Percentiles rank a stretch among this genome's conserved stretches.
phyloP scores from a whole-genome alignment of 768 basidiomycete species.

The Phylloporus sp. region DNA sequence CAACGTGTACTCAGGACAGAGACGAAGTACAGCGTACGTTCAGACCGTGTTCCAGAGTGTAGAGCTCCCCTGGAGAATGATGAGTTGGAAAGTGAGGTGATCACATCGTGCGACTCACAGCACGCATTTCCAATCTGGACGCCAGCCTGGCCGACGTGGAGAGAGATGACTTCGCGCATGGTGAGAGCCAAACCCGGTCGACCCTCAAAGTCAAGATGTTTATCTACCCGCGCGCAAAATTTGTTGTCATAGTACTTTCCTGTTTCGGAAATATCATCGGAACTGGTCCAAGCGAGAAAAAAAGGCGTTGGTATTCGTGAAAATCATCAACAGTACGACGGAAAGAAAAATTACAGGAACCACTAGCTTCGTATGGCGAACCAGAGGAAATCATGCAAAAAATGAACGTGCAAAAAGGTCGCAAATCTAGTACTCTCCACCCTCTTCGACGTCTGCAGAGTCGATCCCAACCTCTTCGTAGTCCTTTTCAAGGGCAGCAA shows the following conservation, averaged over 20 bases:
- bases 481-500: slow-evolving; percentile 99
- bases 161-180: slow-evolving; percentile 93
- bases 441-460: slow-evolving; percentile 49
- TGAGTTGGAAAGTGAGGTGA: slow-evolving; percentile 9
- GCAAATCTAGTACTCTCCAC: slow-evolving; percentile 39
- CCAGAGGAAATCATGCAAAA: slow-evolving; percentile 19
- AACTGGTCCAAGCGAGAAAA: background rate
- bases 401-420: slow-evolving; percentile 4
- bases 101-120: slow-evolving; percentile 51
- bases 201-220: slow-evolving; percentile 8
- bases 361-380: slow-evolving; percentile 26
- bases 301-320: slow-evolving; percentile 29
- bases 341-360: slow-evolving; percentile 28
- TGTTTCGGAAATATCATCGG: slow-evolving; percentile 25
- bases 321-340: slow-evolving; percentile 29
- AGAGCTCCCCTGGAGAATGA: slow-evolving; percentile 76
- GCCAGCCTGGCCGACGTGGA: slow-evolving; percentile 97
- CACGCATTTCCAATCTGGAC: slow-evolving; percentile 94
- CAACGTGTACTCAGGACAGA: slow-evolving; percentile 8
- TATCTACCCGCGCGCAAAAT: slow-evolving; percentile 8
- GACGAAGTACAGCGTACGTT: slow-evolving; percentile 53
- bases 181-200: slow-evolving; percentile 12
- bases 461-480: slow-evolving; percentile 78
- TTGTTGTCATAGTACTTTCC: slow-evolving; percentile 15
- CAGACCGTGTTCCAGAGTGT: slow-evolving; percentile 96